These are phyloP conservation scores for Auriculariales sp. DNA, from an alignment of 768 basidiomycete genomes.

Conservation along the genomic window DNA sequence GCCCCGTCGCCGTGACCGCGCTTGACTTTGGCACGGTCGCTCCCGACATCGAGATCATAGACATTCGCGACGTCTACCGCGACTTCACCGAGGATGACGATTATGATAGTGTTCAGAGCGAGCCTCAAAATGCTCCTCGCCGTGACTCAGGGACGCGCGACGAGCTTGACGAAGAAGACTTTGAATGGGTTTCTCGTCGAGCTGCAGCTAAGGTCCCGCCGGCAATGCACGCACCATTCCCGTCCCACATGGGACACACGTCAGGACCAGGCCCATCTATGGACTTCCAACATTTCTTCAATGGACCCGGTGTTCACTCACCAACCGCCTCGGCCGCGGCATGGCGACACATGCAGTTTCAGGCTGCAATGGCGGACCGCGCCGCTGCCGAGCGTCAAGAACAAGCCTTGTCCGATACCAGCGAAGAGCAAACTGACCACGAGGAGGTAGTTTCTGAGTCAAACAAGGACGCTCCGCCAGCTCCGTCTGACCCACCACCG, in stretches of 20 bases:
- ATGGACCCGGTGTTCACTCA: slow-evolving; percentile 25
- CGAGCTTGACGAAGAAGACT: slow-evolving; percentile 58
- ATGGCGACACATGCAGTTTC: slow-evolving; percentile 14
- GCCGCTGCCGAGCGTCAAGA: background rate
- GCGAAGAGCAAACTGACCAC: background rate
- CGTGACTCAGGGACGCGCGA: slow-evolving; percentile 32
- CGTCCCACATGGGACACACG: slow-evolving; percentile 61
- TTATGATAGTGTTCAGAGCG: slow-evolving; percentile 34
- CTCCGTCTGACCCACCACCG: slow-evolving; percentile 2
- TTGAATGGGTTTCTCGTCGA: slow-evolving; percentile 67
- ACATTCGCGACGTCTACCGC: slow-evolving; percentile 84
- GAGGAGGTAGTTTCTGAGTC: background rate
- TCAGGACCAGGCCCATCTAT: slow-evolving; percentile 38
- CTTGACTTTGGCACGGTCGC: slow-evolving; percentile 74
- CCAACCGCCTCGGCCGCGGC: slow-evolving; percentile 33
- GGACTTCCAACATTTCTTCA: slow-evolving; percentile 33
- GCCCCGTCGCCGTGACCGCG: slow-evolving; percentile 73
- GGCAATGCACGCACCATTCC: slow-evolving; percentile 34
- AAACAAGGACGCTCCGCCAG: slow-evolving; percentile 5
- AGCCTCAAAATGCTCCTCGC: slow-evolving; percentile 21
- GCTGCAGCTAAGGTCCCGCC: slow-evolving; percentile 40
- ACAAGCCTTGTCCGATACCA: background rate
- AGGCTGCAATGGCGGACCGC: background rate
- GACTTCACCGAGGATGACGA: slow-evolving; percentile 84
- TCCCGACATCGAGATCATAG: slow-evolving; percentile 82